Percentiles rank a stretch among this genome's conserved stretches.
Evolutionary conservation across 1,284 basidiomycete species (phyloP).

Genomic region (Leccinum ambiguum): DNA sequence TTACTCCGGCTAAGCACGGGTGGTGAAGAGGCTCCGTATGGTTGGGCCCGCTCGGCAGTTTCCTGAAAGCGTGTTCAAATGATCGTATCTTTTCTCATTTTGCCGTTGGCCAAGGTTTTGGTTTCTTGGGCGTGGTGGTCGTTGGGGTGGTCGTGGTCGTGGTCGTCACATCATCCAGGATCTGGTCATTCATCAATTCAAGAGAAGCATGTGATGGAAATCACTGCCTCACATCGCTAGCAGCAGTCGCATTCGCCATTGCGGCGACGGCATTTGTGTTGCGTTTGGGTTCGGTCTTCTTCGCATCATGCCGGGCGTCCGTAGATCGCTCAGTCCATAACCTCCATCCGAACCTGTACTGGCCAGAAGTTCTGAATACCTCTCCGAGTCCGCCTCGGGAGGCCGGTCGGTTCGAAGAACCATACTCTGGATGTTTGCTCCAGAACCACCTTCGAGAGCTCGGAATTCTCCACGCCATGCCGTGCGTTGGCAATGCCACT

Average conservation of each 20-base stretch:
- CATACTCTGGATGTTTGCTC: slow-evolving; percentile 27
- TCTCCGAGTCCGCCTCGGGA: slow-evolving; percentile 25
- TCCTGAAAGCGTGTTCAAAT: slow-evolving; percentile 65
- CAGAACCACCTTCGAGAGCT: slow-evolving; percentile 30
- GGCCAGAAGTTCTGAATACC: slow-evolving; percentile 24
- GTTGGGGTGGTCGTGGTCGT: not conserved
- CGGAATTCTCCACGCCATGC: slow-evolving; percentile 27
- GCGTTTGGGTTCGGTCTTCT: slow-evolving; percentile 28
- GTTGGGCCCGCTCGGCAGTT: slow-evolving; percentile 53
- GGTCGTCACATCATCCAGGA: slow-evolving; percentile 7
- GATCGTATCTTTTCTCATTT: slow-evolving; percentile 72
- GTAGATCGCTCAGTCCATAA: slow-evolving; percentile 8
- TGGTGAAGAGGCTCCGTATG: slow-evolving; percentile 24
- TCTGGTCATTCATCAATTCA: slow-evolving; percentile 12
- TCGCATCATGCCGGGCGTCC: slow-evolving; percentile 12
- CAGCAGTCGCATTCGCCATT: slow-evolving; percentile 29
- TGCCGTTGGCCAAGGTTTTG: slow-evolving; percentile 55
- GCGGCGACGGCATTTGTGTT: slow-evolving; percentile 57
- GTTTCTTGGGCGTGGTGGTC: slow-evolving; percentile 25
- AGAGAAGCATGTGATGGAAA: not conserved
- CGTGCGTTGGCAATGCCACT: slow-evolving; percentile 16
- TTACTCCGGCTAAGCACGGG: slow-evolving; percentile 34
- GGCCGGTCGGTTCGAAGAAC: slow-evolving; percentile 17
- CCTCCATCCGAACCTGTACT: slow-evolving; percentile 6
- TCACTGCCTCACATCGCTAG: slow-evolving; percentile 25